Evolutionary conservation across 768 basidiomycete genomes (phyloP).

Genomic region (Lactarius sanguifluus): DNA sequence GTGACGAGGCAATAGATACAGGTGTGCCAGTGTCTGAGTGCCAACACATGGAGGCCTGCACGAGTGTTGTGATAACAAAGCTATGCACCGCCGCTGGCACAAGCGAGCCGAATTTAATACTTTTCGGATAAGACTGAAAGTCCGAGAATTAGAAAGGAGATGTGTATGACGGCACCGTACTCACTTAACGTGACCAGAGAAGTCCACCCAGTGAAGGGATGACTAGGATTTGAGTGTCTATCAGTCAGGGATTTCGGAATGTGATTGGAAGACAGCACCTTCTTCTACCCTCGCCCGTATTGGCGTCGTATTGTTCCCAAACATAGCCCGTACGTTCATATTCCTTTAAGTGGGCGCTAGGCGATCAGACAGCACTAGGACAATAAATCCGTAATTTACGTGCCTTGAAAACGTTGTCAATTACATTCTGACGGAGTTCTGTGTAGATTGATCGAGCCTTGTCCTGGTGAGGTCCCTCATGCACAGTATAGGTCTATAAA

Average conservation of each 20-base stretch:
- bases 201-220: conserved; percentile 98
- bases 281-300: conserved; percentile 78
- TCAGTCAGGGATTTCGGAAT: conserved; percentile 3
- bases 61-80: not conserved
- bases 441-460: conserved; percentile 77
- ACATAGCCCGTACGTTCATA: conserved; percentile 92
- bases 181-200: conserved; percentile 84
- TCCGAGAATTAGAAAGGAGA: conserved; percentile 23
- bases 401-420: conserved; percentile 79
- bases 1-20: not conserved
- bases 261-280: conserved; percentile 52
- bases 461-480: conserved; percentile 78
- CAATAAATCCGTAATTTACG: conserved; percentile 21
- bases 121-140: conserved; percentile 64
- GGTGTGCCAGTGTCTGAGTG: not conserved
- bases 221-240: conserved; percentile 46
- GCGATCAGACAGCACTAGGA: not conserved
- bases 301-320: conserved; percentile 95
- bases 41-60: not conserved
- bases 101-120: conserved; percentile 41
- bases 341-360: conserved; percentile 51
- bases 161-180: conserved; percentile 36
- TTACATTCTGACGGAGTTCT: conserved; percentile 76
- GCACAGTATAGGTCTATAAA: conserved; percentile 67
- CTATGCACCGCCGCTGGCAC: not conserved